A percentile compares a stretch with the other conserved stretches of the same genome.
These are phyloP conservation scores for Blumeriella jaapii DNA, from an alignment of 2,329 filamentous ascomycete species.

Conservation along the genomic window DNA sequence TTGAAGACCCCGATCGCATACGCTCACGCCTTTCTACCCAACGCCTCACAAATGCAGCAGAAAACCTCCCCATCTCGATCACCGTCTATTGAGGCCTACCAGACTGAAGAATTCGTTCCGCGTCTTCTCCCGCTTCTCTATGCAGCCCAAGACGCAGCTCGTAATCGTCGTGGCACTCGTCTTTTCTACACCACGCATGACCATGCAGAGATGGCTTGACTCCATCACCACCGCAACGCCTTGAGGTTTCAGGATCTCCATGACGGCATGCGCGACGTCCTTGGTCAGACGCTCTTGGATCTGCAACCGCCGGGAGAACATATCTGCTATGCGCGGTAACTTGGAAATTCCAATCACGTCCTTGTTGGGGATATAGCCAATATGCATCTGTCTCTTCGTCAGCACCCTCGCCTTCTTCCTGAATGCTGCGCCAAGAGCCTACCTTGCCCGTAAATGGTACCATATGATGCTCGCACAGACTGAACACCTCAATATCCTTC, in stretches of 20 bases:
- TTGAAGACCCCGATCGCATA: constrained; percentile 25
- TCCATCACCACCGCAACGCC: constrained; percentile 98
- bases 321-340: constrained; percentile 87
- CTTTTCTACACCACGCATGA: constrained; percentile 97
- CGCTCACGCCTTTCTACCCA: constrained; percentile 12
- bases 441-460: constrained; percentile 95
- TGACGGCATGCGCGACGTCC: constrained; percentile 87
- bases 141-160: constrained; percentile 93
- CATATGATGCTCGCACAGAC: constrained; percentile 91
- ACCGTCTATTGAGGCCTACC: constrained; percentile 47
- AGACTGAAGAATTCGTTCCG: constrained; percentile 91
- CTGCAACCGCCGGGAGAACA: constrained; percentile 88
- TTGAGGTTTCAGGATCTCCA: constrained; percentile 84
- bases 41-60: constrained; percentile 16
- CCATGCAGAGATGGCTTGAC: constrained; percentile 93
- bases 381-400: constrained; percentile 68
- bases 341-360: constrained; percentile 94
- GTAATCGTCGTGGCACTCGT: constrained; percentile 79
- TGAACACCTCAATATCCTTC: constrained; percentile 93
- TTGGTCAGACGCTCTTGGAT: constrained; percentile 95
- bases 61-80: constrained; percentile 5
- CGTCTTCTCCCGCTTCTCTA: constrained; percentile 86
- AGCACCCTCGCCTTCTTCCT: background rate
- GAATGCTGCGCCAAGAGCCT: constrained; percentile 12
- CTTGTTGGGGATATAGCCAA: constrained; percentile 88